Conservation (phyloP, 805 yeast genomes). For the Lachancea waltii region DNA sequence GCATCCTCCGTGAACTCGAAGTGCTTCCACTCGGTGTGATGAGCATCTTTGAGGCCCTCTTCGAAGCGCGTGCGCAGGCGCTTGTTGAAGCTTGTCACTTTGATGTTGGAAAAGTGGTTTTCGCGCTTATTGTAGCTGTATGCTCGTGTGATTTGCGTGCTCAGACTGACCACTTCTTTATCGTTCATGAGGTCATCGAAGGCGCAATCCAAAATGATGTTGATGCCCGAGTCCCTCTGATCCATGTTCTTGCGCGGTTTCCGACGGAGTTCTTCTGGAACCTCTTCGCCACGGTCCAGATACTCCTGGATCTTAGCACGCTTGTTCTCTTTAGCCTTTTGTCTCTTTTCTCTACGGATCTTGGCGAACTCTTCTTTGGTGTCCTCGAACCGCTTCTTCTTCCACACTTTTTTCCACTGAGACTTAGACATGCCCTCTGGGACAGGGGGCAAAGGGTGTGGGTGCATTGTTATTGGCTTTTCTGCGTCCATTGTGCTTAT, state of each 20-base stretch:
- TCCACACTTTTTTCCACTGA: constrained; percentile 73
- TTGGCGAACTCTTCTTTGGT: constrained; percentile 54
- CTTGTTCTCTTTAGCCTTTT: constrained; percentile 37
- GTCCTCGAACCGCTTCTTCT: constrained; percentile 52
- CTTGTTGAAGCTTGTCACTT: constrained; percentile 60
- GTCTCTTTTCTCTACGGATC: constrained; percentile 49
- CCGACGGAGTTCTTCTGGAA: constrained; percentile 35
- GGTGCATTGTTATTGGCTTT: neutral
- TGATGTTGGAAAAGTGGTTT: constrained; percentile 48
- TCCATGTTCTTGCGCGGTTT: constrained; percentile 34
- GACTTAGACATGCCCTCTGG: constrained; percentile 87
- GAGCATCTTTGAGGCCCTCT: constrained; percentile 42
- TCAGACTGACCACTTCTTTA: constrained; percentile 59
- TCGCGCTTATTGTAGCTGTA: constrained; percentile 73
- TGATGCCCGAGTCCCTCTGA: constrained; percentile 45
- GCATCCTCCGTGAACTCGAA: constrained; percentile 45
- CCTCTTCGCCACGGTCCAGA: constrained; percentile 35
- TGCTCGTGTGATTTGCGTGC: constrained; percentile 74
- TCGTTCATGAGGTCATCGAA: constrained; percentile 87
- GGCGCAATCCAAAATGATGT: constrained; percentile 75
- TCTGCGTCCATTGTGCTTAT: too few relatives aligned
- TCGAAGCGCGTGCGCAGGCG: constrained; percentile 65
- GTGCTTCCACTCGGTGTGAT: constrained; percentile 64
- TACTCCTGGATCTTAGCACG: constrained; percentile 34
- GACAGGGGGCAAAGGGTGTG: constrained; percentile 31